Evolutionary conservation across 2,329 filamentous ascomycete genomes (phyloP).

Genomic region (Fusarium nanum): DNA sequence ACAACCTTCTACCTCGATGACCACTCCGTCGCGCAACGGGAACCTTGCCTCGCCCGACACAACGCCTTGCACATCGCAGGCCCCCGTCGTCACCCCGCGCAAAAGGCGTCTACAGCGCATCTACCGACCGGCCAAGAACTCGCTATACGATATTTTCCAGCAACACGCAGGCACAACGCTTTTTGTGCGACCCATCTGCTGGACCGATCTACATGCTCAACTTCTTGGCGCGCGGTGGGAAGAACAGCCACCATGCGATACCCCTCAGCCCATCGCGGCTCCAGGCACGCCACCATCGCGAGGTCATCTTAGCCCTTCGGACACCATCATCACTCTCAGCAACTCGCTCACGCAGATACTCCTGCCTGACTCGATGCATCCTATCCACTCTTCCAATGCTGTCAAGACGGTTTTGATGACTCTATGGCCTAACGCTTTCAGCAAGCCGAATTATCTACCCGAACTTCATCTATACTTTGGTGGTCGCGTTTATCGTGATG

Average conservation of each 20-base stretch:
- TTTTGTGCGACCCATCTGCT: conserved; percentile 65
- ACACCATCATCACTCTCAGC: conserved; percentile 57
- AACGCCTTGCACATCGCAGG: conserved; percentile 46
- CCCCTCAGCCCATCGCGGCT: conserved; percentile 53
- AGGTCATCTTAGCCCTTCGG: conserved; percentile 55
- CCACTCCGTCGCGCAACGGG: conserved; percentile 16
- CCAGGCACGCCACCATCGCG: conserved; percentile 52
- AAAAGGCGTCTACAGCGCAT: conserved; percentile 48
- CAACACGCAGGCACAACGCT: conserved; percentile 61
- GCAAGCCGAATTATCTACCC: conserved; percentile 46
- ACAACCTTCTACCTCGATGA: conserved; percentile 20
- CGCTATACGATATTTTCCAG: conserved; percentile 64
- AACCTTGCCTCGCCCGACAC: conserved; percentile 28
- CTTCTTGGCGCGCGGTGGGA: conserved; percentile 62
- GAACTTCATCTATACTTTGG: conserved; percentile 65
- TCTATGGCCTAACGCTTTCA: conserved; percentile 57
- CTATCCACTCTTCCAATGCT: conserved; percentile 54
- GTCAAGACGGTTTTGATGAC: conserved; percentile 59
- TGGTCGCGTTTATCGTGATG: conserved; percentile 56
- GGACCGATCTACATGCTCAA: conserved; percentile 64
- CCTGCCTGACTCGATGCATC: conserved; percentile 48
- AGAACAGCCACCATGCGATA: conserved; percentile 56
- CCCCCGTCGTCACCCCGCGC: conserved; percentile 35
- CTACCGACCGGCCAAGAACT: conserved; percentile 59
- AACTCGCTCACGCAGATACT: conserved; percentile 59